These are phyloP conservation scores for Suillus decipiens DNA, from an alignment of 768 basidiomycete species.

Conservation along the genomic window DNA sequence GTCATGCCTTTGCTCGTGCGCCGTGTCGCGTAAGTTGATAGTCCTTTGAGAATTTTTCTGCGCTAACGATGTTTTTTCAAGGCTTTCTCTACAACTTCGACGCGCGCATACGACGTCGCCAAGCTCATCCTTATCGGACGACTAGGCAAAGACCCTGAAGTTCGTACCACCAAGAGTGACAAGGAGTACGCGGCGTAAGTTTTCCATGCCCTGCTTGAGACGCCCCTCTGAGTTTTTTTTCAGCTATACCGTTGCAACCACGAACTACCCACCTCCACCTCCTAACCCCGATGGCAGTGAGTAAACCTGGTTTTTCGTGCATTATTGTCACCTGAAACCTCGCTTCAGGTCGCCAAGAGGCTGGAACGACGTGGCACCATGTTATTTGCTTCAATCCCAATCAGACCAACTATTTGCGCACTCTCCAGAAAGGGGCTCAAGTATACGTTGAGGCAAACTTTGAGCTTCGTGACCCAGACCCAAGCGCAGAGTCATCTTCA, in stretches of 20 bases:
- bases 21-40: constrained; percentile 49
- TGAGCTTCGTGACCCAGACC: constrained; percentile 74
- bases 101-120: constrained; percentile 62
- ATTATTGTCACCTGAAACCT: constrained; percentile 2
- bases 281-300: constrained; percentile 62
- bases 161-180: constrained; percentile 66
- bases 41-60: background rate
- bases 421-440: constrained; percentile 65
- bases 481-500: constrained; percentile 62
- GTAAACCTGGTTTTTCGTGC: constrained; percentile 22
- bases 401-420: constrained; percentile 64
- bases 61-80: constrained; percentile 25
- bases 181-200: constrained; percentile 79
- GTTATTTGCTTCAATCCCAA: constrained; percentile 69
- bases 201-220: background rate
- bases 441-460: constrained; percentile 84
- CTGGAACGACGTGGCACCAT: constrained; percentile 72
- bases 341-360: constrained; percentile 50
- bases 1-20: constrained; percentile 42
- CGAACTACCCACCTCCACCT: constrained; percentile 58
- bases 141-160: constrained; percentile 70
- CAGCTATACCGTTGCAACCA: constrained; percentile 81
- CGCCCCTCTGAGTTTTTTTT: constrained; percentile 6
- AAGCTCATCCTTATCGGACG: constrained; percentile 79
- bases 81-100: constrained; percentile 64